These are phyloP conservation scores for Asterella californica DNA, from an alignment of 225 moss, liverwort and hornwort genomes.

Conservation along the genomic window DNA sequence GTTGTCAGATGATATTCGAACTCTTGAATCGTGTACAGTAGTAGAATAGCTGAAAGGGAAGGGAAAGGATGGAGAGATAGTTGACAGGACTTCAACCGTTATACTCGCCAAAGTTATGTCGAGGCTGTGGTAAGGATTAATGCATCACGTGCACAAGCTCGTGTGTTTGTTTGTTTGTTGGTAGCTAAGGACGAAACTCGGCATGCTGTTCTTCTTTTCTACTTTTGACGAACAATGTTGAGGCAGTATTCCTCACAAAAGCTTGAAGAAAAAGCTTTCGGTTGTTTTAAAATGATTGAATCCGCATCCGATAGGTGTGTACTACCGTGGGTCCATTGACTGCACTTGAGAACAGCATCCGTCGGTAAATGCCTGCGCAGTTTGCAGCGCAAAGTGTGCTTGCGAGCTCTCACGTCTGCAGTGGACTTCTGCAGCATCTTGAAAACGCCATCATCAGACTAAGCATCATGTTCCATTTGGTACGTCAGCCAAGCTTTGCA, in stretches of 20 bases:
- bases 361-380: not conserved
- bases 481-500: not conserved
- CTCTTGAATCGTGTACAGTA: not conserved
- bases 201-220: not conserved
- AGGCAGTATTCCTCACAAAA: not conserved
- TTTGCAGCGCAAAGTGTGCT: not conserved
- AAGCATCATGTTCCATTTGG: not conserved
- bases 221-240: not conserved
- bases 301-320: not conserved
- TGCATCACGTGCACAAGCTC: not conserved
- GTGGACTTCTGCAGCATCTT: not conserved
- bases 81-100: not conserved
- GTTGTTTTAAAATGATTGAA: not conserved
- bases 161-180: not conserved
- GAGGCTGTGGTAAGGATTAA: not conserved
- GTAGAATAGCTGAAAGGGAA: not conserved
- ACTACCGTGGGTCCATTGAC: not conserved
- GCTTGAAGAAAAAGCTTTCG: not conserved
- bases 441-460: too few species aligned
- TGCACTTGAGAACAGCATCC: not conserved
- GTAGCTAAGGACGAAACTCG: not conserved
- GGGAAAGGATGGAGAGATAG: not conserved
- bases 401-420: too few species aligned
- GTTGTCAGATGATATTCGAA: not conserved
- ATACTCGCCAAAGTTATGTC: not conserved